Evolutionary conservation across 352 stramenopile genomes (phyloP).

Genomic region (Aphanomyces cochlioides): DNA sequence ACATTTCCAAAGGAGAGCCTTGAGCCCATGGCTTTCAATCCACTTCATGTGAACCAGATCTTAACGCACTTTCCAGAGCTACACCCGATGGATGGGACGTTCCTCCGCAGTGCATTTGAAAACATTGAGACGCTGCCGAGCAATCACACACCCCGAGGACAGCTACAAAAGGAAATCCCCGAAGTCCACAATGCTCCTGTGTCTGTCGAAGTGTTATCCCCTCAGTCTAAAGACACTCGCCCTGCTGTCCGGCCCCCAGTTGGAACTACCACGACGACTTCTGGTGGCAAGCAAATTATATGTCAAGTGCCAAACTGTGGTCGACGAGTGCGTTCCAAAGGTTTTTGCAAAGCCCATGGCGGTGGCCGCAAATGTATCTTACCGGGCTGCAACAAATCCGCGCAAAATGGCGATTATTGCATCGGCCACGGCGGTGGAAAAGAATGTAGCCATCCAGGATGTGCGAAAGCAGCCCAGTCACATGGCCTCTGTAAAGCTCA

Average conservation of each 20-base stretch:
- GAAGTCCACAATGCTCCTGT: not conserved
- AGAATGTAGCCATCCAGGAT: conserved; percentile 77
- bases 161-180: not conserved
- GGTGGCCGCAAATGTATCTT: conserved; percentile 86
- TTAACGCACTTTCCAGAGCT: conserved; percentile 15
- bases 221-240: not conserved
- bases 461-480: conserved; percentile 79
- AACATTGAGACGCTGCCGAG: not conserved
- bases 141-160: not conserved
- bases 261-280: conserved; percentile 58
- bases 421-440: conserved; percentile 83
- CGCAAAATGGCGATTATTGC: conserved; percentile 79
- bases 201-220: not conserved
- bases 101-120: conserved; percentile 22
- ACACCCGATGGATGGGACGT: conserved; percentile 19
- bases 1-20: conserved; percentile 6
- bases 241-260: conserved; percentile 36
- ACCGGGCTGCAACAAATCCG: conserved; percentile 73
- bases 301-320: conserved; percentile 83
- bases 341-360: conserved; percentile 84
- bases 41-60: conserved; percentile 4
- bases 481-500: conserved; percentile 72
- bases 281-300: conserved; percentile 71
- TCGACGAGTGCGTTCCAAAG: conserved; percentile 78
- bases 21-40: conserved; percentile 26